Percentiles rank a stretch among this genome's conserved stretches.
Evolutionary conservation across 768 basidiomycete species (phyloP).

Genomic region (Antrodiella citrinella): DNA sequence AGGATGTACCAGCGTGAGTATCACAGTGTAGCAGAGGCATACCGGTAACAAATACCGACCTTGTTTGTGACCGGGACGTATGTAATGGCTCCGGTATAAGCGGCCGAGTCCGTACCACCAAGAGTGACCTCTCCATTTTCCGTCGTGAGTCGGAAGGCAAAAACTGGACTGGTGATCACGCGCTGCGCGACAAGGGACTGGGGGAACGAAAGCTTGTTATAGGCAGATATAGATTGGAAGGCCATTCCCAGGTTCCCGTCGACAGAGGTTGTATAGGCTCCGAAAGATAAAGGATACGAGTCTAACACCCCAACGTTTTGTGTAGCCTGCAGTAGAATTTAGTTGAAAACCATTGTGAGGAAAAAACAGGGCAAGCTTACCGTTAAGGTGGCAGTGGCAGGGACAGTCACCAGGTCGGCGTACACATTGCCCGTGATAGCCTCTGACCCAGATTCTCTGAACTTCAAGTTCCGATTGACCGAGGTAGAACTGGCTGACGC

Average conservation of each 20-base stretch:
- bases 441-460: slow-evolving; percentile 39
- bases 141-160: slow-evolving; percentile 30
- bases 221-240: slow-evolving; percentile 21
- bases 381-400: slow-evolving; percentile 33
- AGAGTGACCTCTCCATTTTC: slow-evolving; percentile 27
- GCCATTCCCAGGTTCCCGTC: slow-evolving; percentile 26
- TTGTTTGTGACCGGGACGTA: slow-evolving; percentile 23
- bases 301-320: slow-evolving; percentile 17
- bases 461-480: slow-evolving; percentile 26
- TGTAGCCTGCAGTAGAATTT: slow-evolving; percentile 5
- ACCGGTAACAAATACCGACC: slow-evolving; percentile 11
- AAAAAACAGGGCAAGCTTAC: slow-evolving; percentile 16
- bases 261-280: slow-evolving; percentile 5
- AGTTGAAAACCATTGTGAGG: not conserved
- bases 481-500: slow-evolving; percentile 32
- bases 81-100: slow-evolving; percentile 29
- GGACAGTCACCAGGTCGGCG: slow-evolving; percentile 36
- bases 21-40: not conserved
- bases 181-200: slow-evolving; percentile 18
- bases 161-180: slow-evolving; percentile 19
- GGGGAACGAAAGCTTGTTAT: slow-evolving; percentile 22
- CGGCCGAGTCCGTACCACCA: slow-evolving; percentile 29
- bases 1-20: not conserved
- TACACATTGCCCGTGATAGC: slow-evolving; percentile 37
- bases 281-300: slow-evolving; percentile 18